Conservation (phyloP, 1,284 basidiomycete species). For the Fomitopsis palustris region DNA sequence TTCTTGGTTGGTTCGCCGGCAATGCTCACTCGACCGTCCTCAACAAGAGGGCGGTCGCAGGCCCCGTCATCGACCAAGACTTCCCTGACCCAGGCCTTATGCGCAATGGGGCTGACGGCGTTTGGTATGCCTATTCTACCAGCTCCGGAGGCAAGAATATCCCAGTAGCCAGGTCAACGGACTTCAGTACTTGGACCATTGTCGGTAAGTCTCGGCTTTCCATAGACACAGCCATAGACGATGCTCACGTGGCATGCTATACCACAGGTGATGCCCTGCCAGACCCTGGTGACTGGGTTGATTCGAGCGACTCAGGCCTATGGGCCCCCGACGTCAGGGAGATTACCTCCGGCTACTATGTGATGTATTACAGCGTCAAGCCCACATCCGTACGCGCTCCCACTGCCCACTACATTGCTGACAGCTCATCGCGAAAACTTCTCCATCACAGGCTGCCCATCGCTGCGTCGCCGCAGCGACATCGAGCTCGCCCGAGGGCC, state of each 20-base stretch:
- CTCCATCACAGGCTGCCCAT: conserved; percentile 16
- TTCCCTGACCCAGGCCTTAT: conserved; percentile 7
- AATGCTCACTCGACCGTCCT: background rate
- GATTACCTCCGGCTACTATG: conserved; percentile 1
- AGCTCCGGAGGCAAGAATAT: conserved; percentile 1
- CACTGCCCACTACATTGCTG: background rate
- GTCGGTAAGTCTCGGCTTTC: background rate
- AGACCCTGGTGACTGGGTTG: background rate
- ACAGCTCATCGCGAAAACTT: background rate
- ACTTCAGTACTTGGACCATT: conserved; percentile 1
- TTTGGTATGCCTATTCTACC: conserved; percentile 8
- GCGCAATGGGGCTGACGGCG: conserved; percentile 1
- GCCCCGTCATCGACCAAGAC: conserved; percentile 4
- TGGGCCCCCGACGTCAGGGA: conserved; percentile 7
- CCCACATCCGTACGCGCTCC: background rate
- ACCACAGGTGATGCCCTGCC: background rate
- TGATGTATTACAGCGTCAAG: conserved; percentile 6
- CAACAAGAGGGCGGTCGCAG: background rate
- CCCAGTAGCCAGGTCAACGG: conserved; percentile 1
- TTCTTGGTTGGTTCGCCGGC: background rate
- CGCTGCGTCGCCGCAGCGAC: conserved; percentile 20
- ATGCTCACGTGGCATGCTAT: background rate
- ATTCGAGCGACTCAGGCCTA: background rate
- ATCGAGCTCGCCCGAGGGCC: conserved; percentile 14
- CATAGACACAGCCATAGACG: background rate